phyloP scores from a whole-genome alignment of 2,329 filamentous ascomycete species.

The Chrysosphaeria jannelii region DNA sequence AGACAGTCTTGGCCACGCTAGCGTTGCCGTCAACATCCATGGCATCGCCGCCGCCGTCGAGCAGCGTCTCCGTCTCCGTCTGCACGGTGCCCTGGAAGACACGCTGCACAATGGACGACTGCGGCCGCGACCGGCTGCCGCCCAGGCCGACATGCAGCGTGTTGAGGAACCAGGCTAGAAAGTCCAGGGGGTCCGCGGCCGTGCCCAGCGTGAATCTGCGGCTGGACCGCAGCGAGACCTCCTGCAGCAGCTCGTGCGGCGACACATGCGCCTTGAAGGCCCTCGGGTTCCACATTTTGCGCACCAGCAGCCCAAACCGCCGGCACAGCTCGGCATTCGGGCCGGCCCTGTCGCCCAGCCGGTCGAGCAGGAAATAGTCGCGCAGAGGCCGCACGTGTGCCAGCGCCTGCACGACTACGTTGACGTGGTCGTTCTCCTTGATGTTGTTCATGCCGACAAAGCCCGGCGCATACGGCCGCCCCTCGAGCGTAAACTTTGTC shows the following conservation, averaged over 20 bases:
- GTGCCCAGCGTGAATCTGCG: constrained; percentile 76
- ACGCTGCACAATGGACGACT: constrained; percentile 62
- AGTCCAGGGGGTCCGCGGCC: constrained; percentile 88
- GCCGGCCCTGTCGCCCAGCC: constrained; percentile 20
- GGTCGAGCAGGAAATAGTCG: constrained; percentile 73
- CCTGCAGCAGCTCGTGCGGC: constrained; percentile 85
- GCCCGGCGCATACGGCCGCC: constrained; percentile 68
- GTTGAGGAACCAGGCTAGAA: constrained; percentile 92
- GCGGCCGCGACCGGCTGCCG: constrained; percentile 62
- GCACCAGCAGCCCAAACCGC: constrained; percentile 63
- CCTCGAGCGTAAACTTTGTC: constrained; percentile 42
- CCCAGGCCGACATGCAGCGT: constrained; percentile 77
- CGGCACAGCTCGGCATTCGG: constrained; percentile 54
- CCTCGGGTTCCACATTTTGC: constrained; percentile 93
- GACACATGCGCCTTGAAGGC: constrained; percentile 94
- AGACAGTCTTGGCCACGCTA: too few relatives aligned
- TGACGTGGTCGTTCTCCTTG: constrained; percentile 97
- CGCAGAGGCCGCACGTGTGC: constrained; percentile 70
- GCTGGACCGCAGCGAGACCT: constrained; percentile 65
- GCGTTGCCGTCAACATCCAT: constrained; percentile 4
- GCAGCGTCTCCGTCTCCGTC: constrained; percentile 45
- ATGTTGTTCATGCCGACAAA: constrained; percentile 99
- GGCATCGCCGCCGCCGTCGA: constrained; percentile 4
- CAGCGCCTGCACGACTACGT: constrained; percentile 74
- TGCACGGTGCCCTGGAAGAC: constrained; percentile 83